Evolutionary conservation across 305 asterid species (phyloP).

Genomic region (Rubia occidens): DNA sequence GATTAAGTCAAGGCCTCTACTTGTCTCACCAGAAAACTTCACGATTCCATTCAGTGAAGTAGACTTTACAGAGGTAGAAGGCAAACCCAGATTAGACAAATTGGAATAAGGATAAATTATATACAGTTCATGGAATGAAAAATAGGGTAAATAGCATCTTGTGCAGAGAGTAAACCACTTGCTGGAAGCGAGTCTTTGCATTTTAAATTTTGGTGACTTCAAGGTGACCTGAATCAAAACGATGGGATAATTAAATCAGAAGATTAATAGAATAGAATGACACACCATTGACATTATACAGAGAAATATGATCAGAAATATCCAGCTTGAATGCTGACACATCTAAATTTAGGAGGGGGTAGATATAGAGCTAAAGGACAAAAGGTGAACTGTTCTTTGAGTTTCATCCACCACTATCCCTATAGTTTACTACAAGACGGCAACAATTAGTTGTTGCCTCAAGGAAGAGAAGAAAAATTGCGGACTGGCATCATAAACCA

Average conservation of each 20-base stretch:
- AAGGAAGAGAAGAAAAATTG: too few species aligned
- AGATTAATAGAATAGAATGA: neutral
- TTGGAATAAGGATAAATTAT: slow-evolving; percentile 27
- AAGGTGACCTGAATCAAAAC: neutral
- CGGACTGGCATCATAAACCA: too few species aligned
- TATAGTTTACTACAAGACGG: neutral
- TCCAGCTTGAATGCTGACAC: neutral
- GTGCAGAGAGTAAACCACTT: slow-evolving; percentile 21
- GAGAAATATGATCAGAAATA: neutral
- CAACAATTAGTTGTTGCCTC: neutral
- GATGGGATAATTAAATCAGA: neutral
- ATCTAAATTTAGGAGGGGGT: neutral
- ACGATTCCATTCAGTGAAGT: slow-evolving; percentile 7
- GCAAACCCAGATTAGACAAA: slow-evolving; percentile 24
- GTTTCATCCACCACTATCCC: neutral
- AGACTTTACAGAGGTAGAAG: slow-evolving; percentile 19
- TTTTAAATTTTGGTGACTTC: neutral
- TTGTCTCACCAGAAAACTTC: neutral
- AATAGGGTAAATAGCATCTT: slow-evolving; percentile 18
- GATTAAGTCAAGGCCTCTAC: slow-evolving; percentile 3
- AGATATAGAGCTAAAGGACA: neutral
- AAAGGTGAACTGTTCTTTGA: neutral
- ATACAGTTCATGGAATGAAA: slow-evolving; percentile 24
- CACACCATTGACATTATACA: neutral
- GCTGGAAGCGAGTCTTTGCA: slow-evolving; percentile 20